Base-by-base conservation (phyloP, 306 rosid species). In the Cyamopsis tetragonoloba region DNA sequence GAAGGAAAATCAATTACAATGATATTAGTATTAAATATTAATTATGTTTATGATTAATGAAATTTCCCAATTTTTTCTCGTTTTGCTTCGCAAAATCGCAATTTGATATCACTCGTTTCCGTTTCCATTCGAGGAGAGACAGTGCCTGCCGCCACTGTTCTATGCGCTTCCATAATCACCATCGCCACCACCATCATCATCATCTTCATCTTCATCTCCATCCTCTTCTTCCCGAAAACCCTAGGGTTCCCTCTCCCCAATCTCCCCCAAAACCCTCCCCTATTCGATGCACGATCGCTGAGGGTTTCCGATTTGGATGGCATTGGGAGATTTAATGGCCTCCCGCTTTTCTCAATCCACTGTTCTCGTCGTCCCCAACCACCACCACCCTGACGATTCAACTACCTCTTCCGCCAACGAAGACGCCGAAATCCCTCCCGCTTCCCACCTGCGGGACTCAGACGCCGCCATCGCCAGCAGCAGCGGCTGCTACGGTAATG, bases 271-370 rank as follows among this genome's bases (percentile, higher is more conserved):
- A 43, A 41, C 74, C 74, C 74, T 59, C 27, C n/a, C 0, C 8
- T 9, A 66, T 75, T 48, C 67, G 79, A 68, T 76, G 77, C 78
- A 61, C 79, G 91, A 78, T 71, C 63, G 48, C 67, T 55, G 34
- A 71, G 56, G 57, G 39, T 72, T 70, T 72, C 63, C 41, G 85
- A 82, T 88, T 95, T 88, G 99, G 79, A 95, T 95, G 99, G 99
- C 99, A 95, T 91, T 91, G 97, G 97, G 96, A 69, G 91, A 95
- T 79, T 82, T 85, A 76, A 88, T 90, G 99, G 91, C 92, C 70
- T 90, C 99, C 26, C 84, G 95, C 76, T 85, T 90, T 83, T 90
- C 97, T 46, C 96, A 95, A 80, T 86, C 97, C 77, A 69, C 92
- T 27, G 79, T 80, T 28, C 86, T 80, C 43, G 83, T 84, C 72